Percentiles rank a stretch among this genome's conserved stretches.
These are phyloP conservation scores for Colletotrichum trifolii DNA, from an alignment of 2,329 filamentous ascomycete species.

Conservation along the genomic window DNA sequence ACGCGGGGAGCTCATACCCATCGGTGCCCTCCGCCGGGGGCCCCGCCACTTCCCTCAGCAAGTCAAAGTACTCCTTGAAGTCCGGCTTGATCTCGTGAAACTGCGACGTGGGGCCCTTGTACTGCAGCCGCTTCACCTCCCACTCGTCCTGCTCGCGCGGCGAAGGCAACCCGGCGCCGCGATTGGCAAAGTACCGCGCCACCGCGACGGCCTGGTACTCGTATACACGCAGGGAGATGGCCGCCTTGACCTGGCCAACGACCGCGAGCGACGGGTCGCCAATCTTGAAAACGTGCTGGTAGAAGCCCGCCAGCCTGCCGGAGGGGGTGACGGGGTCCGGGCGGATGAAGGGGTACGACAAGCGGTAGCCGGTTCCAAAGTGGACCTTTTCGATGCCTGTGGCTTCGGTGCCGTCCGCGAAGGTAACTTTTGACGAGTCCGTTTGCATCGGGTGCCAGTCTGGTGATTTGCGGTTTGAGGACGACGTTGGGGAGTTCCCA, in stretches of 20 bases:
- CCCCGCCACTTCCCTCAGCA: constrained; percentile 53
- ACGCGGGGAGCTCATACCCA: constrained; percentile 53
- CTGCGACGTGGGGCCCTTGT: constrained; percentile 44
- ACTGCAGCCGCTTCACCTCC: constrained; percentile 45
- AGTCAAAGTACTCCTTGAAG: constrained; percentile 52
- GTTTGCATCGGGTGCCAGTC: constrained; percentile 48
- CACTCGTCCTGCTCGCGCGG: constrained; percentile 45
- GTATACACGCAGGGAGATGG: constrained; percentile 50
- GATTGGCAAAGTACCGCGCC: constrained; percentile 48
- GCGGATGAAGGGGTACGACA: constrained; percentile 64
- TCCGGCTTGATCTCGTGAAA: constrained; percentile 48
- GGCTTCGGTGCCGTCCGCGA: constrained; percentile 61
- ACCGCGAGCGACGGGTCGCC: constrained; percentile 48
- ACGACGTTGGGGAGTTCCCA: constrained; percentile 62
- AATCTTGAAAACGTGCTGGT: constrained; percentile 49
- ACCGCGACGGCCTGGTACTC: constrained; percentile 52
- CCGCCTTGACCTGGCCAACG: constrained; percentile 47
- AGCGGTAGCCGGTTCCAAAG: constrained; percentile 70
- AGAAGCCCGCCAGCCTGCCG: constrained; percentile 46
- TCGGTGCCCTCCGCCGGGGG: constrained; percentile 50
- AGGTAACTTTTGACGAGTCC: constrained; percentile 50
- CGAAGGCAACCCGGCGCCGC: constrained; percentile 42
- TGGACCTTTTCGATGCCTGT: constrained; percentile 65
- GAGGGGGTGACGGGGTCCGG: constrained; percentile 41
- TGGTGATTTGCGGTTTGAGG: constrained; percentile 54